Base-by-base conservation (phyloP, 2,329 filamentous ascomycete genomes). In the Aurifilum marmelostoma region DNA sequence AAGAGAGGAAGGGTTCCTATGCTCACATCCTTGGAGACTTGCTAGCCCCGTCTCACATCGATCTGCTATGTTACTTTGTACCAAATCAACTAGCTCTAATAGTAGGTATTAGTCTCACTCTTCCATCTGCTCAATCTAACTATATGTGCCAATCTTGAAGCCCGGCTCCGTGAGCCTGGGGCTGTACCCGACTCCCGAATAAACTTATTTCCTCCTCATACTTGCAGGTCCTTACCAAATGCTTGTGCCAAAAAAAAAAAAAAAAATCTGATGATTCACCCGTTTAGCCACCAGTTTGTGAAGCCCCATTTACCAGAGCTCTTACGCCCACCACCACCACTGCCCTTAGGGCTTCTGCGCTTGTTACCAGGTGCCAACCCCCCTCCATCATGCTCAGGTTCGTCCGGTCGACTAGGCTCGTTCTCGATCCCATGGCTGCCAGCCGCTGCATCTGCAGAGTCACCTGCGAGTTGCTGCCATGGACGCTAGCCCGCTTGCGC, bases 231-330 rank as follows among this genome's bases (percentile, higher is more conserved):
- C 24, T 29, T 2, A 16, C 7, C 50, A 54, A 16, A 4, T 27
- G 6, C 50, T 16, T n/a, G 16, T 61, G 7, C 41, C 59, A 61
- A 61, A 2, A 5, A 6, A 24, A 14, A 6, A 43, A 29, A 29
- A 34, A 34, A 34, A 34, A 34, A 34, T 4, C 4, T 34, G 34
- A 34, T 34, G 34, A 16, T 11, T 71, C 69, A 71, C 9, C 52
- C 64, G 24, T 61, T 67, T n/a, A 67, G 39, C 69, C 67, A 71
- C 69, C 69, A 71, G 9, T 62, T 71, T 54, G 64, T 61, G 47
- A 71, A 69, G 6, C 67, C 69, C 69, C 69, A 71, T 8, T 65
- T 68, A 0, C 67, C 69, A 9, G 69, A 71, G 47, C 63, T 56
- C 58, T 63, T 67, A 24, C 69, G 50, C 27, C 37, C 39, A 47